phyloP scores from a whole-genome alignment of 2,329 filamentous ascomycete species.

The Cordyceps tenuipes region DNA sequence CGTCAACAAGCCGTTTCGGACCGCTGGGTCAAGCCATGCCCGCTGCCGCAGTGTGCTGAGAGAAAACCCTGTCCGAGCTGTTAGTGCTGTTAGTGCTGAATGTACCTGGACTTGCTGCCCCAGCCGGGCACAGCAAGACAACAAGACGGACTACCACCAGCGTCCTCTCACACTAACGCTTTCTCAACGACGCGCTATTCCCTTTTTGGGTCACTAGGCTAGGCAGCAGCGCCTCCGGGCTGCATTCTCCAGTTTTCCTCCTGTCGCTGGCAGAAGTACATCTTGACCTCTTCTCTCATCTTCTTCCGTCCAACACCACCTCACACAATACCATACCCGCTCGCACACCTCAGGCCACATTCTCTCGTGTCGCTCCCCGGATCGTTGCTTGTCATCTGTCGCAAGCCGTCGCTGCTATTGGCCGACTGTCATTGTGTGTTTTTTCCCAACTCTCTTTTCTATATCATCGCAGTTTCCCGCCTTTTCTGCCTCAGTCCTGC shows the following conservation, averaged over 20 bases:
- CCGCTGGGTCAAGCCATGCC: conserved; percentile 4
- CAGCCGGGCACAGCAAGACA: not conserved
- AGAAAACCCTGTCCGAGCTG: not conserved
- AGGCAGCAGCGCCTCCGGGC: conserved; percentile 28
- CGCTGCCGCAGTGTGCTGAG: not conserved
- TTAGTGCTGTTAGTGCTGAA: conserved; percentile 16
- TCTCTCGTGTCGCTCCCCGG: conserved; percentile 1
- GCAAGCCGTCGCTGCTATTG: not conserved
- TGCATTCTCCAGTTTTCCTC: conserved; percentile 19
- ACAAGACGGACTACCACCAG: not conserved
- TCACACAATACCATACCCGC: conserved; percentile 1
- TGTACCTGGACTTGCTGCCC: conserved; percentile 9
- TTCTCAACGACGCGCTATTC: conserved; percentile 11
- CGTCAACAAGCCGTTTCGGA: conserved; percentile 5
- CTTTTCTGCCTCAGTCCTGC: not conserved
- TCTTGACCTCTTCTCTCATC: conserved; percentile 13
- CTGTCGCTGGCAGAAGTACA: conserved; percentile 5
- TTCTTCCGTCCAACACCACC: conserved; percentile 8
- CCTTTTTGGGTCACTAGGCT: conserved; percentile 17
- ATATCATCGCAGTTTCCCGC: conserved; percentile 6
- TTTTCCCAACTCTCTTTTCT: not conserved
- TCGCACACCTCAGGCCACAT: conserved; percentile 15
- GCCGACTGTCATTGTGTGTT: not conserved
- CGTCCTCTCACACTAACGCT: conserved; percentile 20
- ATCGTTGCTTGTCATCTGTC: conserved; percentile 8